phyloP scores from a whole-genome alignment of 306 rosid species.

The Pueraria montana region DNA sequence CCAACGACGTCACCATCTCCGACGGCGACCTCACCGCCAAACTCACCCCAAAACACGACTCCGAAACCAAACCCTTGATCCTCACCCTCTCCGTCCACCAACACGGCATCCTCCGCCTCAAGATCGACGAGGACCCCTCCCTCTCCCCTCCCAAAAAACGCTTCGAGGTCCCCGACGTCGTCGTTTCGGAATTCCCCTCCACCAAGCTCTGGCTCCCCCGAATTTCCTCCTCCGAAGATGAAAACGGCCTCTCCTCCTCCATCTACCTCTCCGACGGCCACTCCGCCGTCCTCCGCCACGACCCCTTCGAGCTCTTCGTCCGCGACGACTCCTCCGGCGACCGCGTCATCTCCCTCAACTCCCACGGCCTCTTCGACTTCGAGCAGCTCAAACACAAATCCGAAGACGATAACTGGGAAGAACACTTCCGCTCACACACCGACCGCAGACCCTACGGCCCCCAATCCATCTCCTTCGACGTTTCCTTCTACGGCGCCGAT shows the following conservation, averaged over 20 bases:
- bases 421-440: conserved; percentile 74
- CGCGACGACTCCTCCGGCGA: conserved; percentile 66
- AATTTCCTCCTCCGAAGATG: conserved; percentile 53
- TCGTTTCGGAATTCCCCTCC: conserved; percentile 62
- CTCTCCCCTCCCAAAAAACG: conserved; percentile 71
- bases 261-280: conserved; percentile 71
- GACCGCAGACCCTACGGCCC: conserved; percentile 89
- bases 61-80: conserved; percentile 65
- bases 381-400: conserved; percentile 73
- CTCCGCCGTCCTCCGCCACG: conserved; percentile 83
- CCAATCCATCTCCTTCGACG: conserved; percentile 92
- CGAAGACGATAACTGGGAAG: conserved; percentile 88
- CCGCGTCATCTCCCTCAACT: conserved; percentile 79
- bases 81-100: conserved; percentile 77
- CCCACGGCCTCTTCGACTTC: conserved; percentile 89
- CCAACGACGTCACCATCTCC: conserved; percentile 62
- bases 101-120: conserved; percentile 78
- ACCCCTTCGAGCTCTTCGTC: conserved; percentile 88
- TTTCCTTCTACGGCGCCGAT: conserved; percentile 83
- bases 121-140: conserved; percentile 81
- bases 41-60: conserved; percentile 53
- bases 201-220: conserved; percentile 79
- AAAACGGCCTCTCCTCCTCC: conserved; percentile 60
- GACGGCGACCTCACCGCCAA: conserved; percentile 84
- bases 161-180: conserved; percentile 83